A percentile compares a stretch with the other conserved stretches of the same genome.
Conservation (phyloP, 1,139 yeast species). For the Nakaseomyces kungkrabaensis region DNA sequence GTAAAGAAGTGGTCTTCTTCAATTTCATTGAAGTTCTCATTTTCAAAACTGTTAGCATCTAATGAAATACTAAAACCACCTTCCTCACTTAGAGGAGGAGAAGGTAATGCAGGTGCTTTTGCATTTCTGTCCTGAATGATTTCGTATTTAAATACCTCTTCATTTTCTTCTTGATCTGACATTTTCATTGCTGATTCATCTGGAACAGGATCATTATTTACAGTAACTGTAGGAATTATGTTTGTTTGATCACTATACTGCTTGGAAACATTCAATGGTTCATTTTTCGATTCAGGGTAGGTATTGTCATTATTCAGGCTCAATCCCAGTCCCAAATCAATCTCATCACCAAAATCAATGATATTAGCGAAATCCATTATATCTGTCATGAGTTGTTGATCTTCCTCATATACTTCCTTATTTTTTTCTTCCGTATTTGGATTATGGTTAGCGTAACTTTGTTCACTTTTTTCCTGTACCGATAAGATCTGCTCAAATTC, state of each 20-base stretch:
- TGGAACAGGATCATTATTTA: not conserved
- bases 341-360: constrained; percentile 48
- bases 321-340: constrained; percentile 18
- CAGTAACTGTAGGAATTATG: not conserved
- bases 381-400: constrained; percentile 30
- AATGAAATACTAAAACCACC: not conserved
- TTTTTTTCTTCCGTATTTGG: not conserved
- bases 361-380: constrained; percentile 54
- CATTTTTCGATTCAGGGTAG: not conserved
- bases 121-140: not conserved
- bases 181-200: not conserved
- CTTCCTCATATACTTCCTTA: constrained; percentile 16
- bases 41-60: constrained; percentile 15
- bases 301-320: not conserved
- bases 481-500: constrained; percentile 3
- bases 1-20: constrained; percentile 1
- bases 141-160: not conserved
- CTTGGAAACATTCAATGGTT: not conserved
- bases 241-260: not conserved
- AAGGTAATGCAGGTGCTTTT: not conserved
- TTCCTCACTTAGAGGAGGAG: not conserved
- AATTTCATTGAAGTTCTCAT: constrained; percentile 20
- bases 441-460: not conserved
- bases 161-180: constrained; percentile 2
- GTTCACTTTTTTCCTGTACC: constrained; percentile 13